These are phyloP conservation scores for Thraustotheca clavata DNA, from an alignment of 352 stramenopile genomes.

Conservation along the genomic window DNA sequence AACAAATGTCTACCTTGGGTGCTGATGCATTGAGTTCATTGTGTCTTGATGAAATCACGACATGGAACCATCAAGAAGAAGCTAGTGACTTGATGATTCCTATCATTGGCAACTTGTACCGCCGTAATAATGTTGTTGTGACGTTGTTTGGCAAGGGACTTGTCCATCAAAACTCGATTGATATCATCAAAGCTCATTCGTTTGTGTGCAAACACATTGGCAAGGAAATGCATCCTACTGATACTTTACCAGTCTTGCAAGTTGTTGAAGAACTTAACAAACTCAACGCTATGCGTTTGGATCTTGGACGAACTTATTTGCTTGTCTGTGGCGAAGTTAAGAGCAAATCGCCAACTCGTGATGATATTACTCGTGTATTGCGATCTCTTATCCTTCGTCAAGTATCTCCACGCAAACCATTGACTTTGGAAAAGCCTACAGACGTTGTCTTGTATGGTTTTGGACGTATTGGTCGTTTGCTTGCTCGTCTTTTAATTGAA, in stretches of 20 bases:
- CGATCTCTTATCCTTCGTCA: constrained; percentile 1
- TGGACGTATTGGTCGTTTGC: constrained; percentile 76
- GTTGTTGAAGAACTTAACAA: constrained; percentile 42
- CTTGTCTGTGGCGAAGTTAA: constrained; percentile 40
- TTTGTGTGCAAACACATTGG: constrained; percentile 82
- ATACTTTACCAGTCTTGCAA: constrained; percentile 64
- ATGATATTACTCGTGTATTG: constrained; percentile 11
- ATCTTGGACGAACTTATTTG: constrained; percentile 65
- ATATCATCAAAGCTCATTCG: constrained; percentile 74
- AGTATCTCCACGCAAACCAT: background rate
- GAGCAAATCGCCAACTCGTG: constrained; percentile 25
- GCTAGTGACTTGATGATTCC: constrained; percentile 78
- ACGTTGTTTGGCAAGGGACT: constrained; percentile 77
- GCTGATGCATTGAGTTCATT: constrained; percentile 11
- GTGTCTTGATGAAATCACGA: constrained; percentile 39
- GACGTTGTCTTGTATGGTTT: constrained; percentile 85
- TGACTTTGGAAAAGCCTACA: constrained; percentile 46
- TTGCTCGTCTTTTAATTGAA: constrained; percentile 71
- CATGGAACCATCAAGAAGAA: constrained; percentile 73
- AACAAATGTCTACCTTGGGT: constrained; percentile 2
- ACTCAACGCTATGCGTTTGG: constrained; percentile 61
- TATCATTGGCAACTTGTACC: constrained; percentile 75
- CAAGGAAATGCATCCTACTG: constrained; percentile 57
- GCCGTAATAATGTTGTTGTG: constrained; percentile 71
- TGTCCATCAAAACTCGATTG: constrained; percentile 80